These are phyloP conservation scores for Ramalina intermedia DNA, from an alignment of 495 filamentous ascomycete species.

Conservation along the genomic window DNA sequence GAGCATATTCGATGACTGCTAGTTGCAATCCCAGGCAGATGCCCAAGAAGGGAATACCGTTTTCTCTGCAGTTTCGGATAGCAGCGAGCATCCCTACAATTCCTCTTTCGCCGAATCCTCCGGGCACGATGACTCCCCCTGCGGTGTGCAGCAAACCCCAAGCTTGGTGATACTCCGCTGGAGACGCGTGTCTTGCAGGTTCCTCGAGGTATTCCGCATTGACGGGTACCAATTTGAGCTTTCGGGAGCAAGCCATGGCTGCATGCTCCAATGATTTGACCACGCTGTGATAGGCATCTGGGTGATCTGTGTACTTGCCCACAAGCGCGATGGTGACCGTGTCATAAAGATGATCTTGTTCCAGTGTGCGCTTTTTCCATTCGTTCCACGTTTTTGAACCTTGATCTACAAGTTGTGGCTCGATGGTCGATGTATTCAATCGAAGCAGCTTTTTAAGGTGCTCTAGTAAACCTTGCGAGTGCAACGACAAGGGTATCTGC, in stretches of 20 bases:
- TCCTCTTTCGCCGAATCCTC: constrained; percentile 75
- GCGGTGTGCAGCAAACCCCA: constrained; percentile 70
- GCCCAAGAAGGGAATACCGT: constrained; percentile 71
- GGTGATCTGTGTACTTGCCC: constrained; percentile 74
- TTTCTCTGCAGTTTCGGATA: constrained; percentile 68
- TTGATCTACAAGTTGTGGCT: constrained; percentile 33
- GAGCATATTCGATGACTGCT: constrained; percentile 81
- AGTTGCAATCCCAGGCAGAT: constrained; percentile 94
- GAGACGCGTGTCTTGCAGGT: constrained; percentile 36
- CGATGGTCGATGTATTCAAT: constrained; percentile 34
- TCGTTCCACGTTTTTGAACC: constrained; percentile 54
- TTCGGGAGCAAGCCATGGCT: constrained; percentile 69
- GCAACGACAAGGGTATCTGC: constrained; percentile 81
- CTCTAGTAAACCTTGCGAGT: constrained; percentile 57
- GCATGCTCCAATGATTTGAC: constrained; percentile 80
- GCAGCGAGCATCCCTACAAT: constrained; percentile 80
- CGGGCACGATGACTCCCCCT: constrained; percentile 41
- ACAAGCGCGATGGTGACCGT: constrained; percentile 74
- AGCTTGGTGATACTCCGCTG: constrained; percentile 71
- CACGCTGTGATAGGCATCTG: constrained; percentile 74
- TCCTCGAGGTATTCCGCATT: constrained; percentile 73
- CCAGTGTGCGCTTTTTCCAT: constrained; percentile 55
- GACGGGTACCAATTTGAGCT: constrained; percentile 70
- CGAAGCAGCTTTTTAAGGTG: constrained; percentile 44
- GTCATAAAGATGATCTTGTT: constrained; percentile 46